Evolutionary conservation across 805 yeast genomes (phyloP).

Genomic region (Isabelozyma pseudorhagii): DNA sequence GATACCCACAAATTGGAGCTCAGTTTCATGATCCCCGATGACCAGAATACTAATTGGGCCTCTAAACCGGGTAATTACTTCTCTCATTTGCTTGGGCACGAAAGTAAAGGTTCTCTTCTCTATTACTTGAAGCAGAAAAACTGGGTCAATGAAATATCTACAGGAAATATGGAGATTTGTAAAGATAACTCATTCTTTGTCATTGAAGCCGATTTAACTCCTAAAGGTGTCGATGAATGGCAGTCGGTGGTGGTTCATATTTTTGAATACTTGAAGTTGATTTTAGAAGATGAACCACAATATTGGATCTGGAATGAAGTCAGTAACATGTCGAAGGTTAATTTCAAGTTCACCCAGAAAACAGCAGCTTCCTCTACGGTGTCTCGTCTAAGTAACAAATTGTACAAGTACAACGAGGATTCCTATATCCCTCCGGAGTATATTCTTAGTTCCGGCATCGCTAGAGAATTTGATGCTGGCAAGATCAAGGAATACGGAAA

Average conservation of each 20-base stretch:
- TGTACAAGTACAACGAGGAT: slow-evolving; percentile 46
- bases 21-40: slow-evolving; percentile 74
- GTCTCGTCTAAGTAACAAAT: slow-evolving; percentile 56
- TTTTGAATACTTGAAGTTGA: slow-evolving; percentile 72
- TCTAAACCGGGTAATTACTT: slow-evolving; percentile 67
- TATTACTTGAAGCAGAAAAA: slow-evolving; percentile 65
- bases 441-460: slow-evolving; percentile 55
- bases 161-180: slow-evolving; percentile 67
- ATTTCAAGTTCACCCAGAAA: slow-evolving; percentile 81
- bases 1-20: slow-evolving; percentile 67
- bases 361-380: slow-evolving; percentile 68
- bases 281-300: slow-evolving; percentile 57
- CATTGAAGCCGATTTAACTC: slow-evolving; percentile 75
- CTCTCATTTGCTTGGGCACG: slow-evolving; percentile 89
- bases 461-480: slow-evolving; percentile 56
- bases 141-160: slow-evolving; percentile 77
- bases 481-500: slow-evolving; percentile 48
- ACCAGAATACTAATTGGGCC: slow-evolving; percentile 56
- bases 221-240: slow-evolving; percentile 64
- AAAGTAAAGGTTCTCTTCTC: slow-evolving; percentile 81
- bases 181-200: slow-evolving; percentile 65
- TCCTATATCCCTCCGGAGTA: slow-evolving; percentile 58
- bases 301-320: slow-evolving; percentile 81
- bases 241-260: slow-evolving; percentile 53
- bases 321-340: slow-evolving; percentile 60